A percentile compares a stretch with the other conserved stretches of the same genome.
Evolutionary conservation across 2,329 filamentous ascomycete genomes (phyloP).

Genomic region (Dothidotthia symphoricarpi): DNA sequence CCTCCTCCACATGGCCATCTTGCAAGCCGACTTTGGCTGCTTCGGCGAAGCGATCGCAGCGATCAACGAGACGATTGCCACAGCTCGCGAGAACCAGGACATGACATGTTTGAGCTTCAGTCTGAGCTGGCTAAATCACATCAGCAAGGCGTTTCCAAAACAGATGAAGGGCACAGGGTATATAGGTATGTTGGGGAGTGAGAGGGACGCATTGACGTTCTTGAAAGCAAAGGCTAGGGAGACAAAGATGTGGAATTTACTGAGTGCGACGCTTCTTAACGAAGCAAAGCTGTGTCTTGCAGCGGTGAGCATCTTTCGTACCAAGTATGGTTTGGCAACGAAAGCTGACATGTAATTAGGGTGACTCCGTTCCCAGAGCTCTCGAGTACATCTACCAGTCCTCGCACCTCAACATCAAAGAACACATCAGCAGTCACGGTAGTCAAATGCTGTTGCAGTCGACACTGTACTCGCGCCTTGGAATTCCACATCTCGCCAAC

Average conservation of each 20-base stretch:
- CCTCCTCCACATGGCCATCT: slow-evolving; percentile 84
- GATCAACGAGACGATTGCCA: slow-evolving; percentile 92
- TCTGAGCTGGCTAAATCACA: slow-evolving; percentile 93
- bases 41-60: slow-evolving; percentile 85
- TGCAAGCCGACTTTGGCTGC: slow-evolving; percentile 94
- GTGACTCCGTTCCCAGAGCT: slow-evolving; percentile 58
- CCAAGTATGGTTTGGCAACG: background rate
- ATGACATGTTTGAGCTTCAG: slow-evolving; percentile 92
- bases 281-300: slow-evolving; percentile 79
- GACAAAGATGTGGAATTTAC: slow-evolving; percentile 77
- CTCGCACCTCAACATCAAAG: slow-evolving; percentile 76
- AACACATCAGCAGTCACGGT: slow-evolving; percentile 71
- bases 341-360: slow-evolving; percentile 39
- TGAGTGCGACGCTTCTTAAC: slow-evolving; percentile 78
- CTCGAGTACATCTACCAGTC: slow-evolving; percentile 80
- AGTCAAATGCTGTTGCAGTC: slow-evolving; percentile 71
- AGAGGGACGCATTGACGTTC: slow-evolving; percentile 78
- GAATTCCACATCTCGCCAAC: slow-evolving; percentile 57
- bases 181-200: slow-evolving; percentile 70
- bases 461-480: slow-evolving; percentile 73
- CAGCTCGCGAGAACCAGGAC: slow-evolving; percentile 91
- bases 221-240: slow-evolving; percentile 85
- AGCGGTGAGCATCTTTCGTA: slow-evolving; percentile 56
- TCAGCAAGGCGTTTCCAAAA: slow-evolving; percentile 78
- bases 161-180: slow-evolving; percentile 69